Conservation (phyloP, 2,329 filamentous ascomycete species). For the Hymenoscyphus repandus region DNA sequence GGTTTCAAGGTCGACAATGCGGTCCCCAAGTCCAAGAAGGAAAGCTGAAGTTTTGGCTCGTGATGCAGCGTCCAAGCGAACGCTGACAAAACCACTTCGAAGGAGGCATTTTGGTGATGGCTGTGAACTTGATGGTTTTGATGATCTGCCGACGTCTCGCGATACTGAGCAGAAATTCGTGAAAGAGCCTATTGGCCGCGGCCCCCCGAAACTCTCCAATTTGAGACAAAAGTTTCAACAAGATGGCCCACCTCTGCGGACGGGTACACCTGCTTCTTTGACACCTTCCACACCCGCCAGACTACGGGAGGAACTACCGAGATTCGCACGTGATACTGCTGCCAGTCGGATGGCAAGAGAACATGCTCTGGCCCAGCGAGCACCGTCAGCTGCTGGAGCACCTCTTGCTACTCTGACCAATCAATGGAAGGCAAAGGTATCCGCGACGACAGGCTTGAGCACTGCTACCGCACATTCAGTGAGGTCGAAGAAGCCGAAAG, state of each 20-base stretch:
- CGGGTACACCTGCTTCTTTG: slow-evolving; percentile 47
- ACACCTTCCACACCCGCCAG: slow-evolving; percentile 45
- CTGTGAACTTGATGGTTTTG: slow-evolving; percentile 85
- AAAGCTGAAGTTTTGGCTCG: slow-evolving; percentile 34
- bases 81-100: slow-evolving; percentile 67
- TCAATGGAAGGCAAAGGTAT: slow-evolving; percentile 33
- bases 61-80: slow-evolving; percentile 56
- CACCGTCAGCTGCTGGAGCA: slow-evolving; percentile 42
- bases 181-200: slow-evolving; percentile 68
- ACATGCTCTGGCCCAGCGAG: slow-evolving; percentile 54
- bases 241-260: slow-evolving; percentile 49
- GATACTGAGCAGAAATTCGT: slow-evolving; percentile 76
- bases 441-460: slow-evolving; percentile 36
- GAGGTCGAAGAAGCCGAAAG: slow-evolving; percentile 50
- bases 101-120: slow-evolving; percentile 82
- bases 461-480: slow-evolving; percentile 43
- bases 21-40: slow-evolving; percentile 50
- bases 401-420: slow-evolving; percentile 44
- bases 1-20: slow-evolving; percentile 52
- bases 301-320: slow-evolving; percentile 47
- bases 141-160: slow-evolving; percentile 86
- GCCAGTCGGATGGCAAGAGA: slow-evolving; percentile 62
- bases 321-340: slow-evolving; percentile 60
- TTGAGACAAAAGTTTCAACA: slow-evolving; percentile 53
- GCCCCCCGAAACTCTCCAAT: slow-evolving; percentile 56